Percentiles rank a stretch among this genome's conserved stretches.
Evolutionary conservation across 805 yeast species (phyloP).

Genomic region (Brettanomyces naardenensis): DNA sequence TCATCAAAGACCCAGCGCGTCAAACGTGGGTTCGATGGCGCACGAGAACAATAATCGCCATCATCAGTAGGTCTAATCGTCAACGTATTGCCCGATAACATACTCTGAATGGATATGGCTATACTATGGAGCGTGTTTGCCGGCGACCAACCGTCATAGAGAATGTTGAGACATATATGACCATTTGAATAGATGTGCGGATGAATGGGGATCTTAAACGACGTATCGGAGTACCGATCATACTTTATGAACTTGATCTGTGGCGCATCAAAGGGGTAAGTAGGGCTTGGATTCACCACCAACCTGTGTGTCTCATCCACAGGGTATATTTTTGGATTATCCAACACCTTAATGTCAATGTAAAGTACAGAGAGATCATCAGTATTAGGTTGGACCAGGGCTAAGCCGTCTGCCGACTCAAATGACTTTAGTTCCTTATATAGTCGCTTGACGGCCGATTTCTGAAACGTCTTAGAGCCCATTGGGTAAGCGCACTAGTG

Average conservation of each 20-base stretch:
- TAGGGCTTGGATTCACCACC: constrained; percentile 32
- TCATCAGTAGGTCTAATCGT: constrained; percentile 54
- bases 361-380: constrained; percentile 1
- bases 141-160: constrained; percentile 65
- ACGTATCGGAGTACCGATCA: constrained; percentile 8
- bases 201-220: constrained; percentile 46
- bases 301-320: constrained; percentile 31
- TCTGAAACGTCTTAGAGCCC: neutral
- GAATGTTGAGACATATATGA: constrained; percentile 63
- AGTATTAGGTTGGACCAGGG: constrained; percentile 1
- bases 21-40: constrained; percentile 51
- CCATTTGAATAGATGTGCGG: constrained; percentile 75
- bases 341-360: constrained; percentile 29
- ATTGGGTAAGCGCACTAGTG: too few relatives aligned
- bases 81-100: constrained; percentile 43
- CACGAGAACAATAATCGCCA: constrained; percentile 36
- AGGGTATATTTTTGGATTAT: constrained; percentile 28
- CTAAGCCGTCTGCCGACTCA: neutral
- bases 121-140: constrained; percentile 44
- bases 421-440: constrained; percentile 1
- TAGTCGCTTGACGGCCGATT: constrained; percentile 2
- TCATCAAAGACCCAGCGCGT: constrained; percentile 52
- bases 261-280: constrained; percentile 56
- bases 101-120: constrained; percentile 54
- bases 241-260: constrained; percentile 41